phyloP scores from a whole-genome alignment of 257 asterid species.

The Gardenia jasminoides region DNA sequence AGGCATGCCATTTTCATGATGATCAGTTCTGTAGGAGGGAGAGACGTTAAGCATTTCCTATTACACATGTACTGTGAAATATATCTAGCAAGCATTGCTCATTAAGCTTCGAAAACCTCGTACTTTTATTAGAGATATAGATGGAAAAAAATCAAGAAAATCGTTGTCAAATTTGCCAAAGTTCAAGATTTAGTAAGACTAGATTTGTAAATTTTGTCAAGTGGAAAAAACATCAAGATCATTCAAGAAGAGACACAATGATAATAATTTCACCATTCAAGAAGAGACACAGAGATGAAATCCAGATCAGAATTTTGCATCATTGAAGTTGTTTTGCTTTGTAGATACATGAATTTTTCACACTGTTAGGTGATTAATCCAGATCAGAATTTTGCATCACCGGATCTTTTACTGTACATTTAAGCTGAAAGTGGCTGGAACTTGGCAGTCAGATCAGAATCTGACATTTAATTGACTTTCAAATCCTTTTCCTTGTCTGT shows the following conservation, averaged over 20 bases:
- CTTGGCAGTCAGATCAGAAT: constrained; percentile 26
- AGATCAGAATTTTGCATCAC: constrained; percentile 41
- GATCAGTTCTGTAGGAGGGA: too few relatives aligned
- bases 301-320: background rate
- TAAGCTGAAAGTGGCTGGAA: constrained; percentile 86
- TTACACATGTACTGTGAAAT: too few relatives aligned
- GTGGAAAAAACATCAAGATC: too few relatives aligned
- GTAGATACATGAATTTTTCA: constrained; percentile 7
- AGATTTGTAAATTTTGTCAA: too few relatives aligned
- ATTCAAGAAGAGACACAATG: background rate
- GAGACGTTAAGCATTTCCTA: background rate
- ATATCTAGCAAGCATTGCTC: too few relatives aligned
- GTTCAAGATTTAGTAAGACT: too few relatives aligned
- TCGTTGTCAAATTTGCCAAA: too few relatives aligned
- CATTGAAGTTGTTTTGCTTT: background rate
- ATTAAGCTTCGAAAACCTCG: background rate
- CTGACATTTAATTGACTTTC: too few relatives aligned
- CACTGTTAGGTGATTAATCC: constrained; percentile 11
- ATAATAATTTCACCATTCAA: too few relatives aligned
- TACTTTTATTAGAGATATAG: too few relatives aligned
- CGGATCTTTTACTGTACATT: constrained; percentile 41
- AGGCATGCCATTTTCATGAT: background rate
- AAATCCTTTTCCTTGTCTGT: too few relatives aligned
- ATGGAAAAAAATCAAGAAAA: too few relatives aligned
- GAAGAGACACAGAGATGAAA: background rate